A percentile compares a stretch with the other conserved stretches of the same genome.
Conservation (phyloP, 345 rosid genomes). For the Eucalyptus tenuipes region DNA sequence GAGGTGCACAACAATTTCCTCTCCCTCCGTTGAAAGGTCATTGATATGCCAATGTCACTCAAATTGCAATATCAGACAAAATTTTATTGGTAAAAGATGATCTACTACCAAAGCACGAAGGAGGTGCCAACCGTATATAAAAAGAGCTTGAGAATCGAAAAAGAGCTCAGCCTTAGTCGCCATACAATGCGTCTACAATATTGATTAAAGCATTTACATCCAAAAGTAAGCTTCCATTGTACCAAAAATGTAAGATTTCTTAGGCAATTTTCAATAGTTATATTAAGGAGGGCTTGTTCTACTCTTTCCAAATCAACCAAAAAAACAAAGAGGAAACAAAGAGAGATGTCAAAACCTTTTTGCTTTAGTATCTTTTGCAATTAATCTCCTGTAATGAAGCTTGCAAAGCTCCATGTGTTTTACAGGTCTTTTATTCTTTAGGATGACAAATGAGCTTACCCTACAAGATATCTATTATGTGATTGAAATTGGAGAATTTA, state of each 20-base stretch:
- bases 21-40: background rate
- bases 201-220: background rate
- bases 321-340: background rate
- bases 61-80: background rate
- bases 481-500: background rate
- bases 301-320: background rate
- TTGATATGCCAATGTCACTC: background rate
- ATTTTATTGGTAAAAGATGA: background rate
- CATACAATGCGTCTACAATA: background rate
- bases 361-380: background rate
- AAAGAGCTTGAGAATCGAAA: background rate
- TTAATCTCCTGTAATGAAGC: background rate
- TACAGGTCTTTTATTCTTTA: background rate
- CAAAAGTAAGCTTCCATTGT: background rate
- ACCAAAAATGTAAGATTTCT: background rate
- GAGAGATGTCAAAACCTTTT: background rate
- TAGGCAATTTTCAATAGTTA: background rate
- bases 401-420: background rate
- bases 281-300: background rate
- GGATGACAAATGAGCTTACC: background rate
- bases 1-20: background rate
- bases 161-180: background rate
- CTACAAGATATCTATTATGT: background rate
- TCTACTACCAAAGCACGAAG: background rate
- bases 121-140: background rate